phyloP scores from a whole-genome alignment of 2,329 filamentous ascomycete species.

The Apiospora pterosperma region DNA sequence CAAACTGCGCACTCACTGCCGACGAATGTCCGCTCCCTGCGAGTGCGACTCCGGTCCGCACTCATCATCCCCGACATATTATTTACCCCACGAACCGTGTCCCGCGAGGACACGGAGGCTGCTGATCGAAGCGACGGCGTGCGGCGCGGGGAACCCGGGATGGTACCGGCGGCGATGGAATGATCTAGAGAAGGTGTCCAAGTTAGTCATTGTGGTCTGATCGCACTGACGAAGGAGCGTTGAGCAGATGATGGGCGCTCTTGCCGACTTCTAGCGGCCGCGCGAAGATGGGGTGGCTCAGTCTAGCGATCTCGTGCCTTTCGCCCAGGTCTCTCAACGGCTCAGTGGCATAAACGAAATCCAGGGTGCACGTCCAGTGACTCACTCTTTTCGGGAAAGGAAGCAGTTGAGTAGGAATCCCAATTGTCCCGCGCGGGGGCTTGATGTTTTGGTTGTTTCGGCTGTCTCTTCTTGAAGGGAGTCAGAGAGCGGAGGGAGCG shows the following conservation, averaged over 20 bases:
- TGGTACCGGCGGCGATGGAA: constrained; percentile 33
- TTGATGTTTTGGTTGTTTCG: constrained; percentile 5
- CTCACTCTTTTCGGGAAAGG: constrained; percentile 41
- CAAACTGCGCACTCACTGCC: constrained; percentile 94
- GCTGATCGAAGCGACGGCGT: constrained; percentile 37
- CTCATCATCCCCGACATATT: constrained; percentile 65
- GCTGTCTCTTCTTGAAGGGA: constrained; percentile 8
- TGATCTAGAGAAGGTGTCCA: constrained; percentile 26
- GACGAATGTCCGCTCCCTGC: constrained; percentile 91
- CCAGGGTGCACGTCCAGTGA: constrained; percentile 8
- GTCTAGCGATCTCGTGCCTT: not conserved
- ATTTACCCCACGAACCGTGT: constrained; percentile 23
- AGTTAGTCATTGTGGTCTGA: not conserved
- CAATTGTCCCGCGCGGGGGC: constrained; percentile 18
- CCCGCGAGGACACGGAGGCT: constrained; percentile 32
- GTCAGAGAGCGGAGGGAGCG: constrained; percentile 25
- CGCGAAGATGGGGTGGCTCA: not conserved
- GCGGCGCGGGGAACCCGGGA: constrained; percentile 25
- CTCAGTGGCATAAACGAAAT: not conserved
- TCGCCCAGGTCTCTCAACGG: constrained; percentile 2
- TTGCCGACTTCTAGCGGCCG: not conserved
- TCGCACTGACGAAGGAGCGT: not conserved
- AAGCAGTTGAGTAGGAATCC: constrained; percentile 24
- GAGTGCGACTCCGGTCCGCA: constrained; percentile 71
- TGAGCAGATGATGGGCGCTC: not conserved